Conservation (phyloP, 208 protist species). For the Herpetomonas samuelpessoai region DNA sequence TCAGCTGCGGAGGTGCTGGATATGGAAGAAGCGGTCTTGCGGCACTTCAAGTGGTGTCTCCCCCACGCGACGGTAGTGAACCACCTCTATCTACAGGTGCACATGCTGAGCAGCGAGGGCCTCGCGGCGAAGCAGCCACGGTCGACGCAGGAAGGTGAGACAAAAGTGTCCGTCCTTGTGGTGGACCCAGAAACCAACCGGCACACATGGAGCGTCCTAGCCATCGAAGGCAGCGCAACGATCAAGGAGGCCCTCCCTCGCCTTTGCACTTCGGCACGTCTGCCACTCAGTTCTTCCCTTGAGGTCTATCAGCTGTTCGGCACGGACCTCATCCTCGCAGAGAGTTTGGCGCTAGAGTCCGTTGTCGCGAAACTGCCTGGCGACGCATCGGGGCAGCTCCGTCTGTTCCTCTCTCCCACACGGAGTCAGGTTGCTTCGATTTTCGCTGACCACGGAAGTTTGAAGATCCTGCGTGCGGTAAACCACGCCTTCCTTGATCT, state of each 20-base stretch:
- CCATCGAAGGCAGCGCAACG: constrained; percentile 17
- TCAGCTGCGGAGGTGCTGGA: constrained; percentile 44
- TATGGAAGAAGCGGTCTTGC: constrained; percentile 78
- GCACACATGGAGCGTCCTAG: constrained; percentile 31
- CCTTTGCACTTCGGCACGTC: constrained; percentile 39
- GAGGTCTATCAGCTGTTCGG: constrained; percentile 77
- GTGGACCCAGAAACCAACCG: constrained; percentile 23
- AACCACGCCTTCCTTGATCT: constrained; percentile 69
- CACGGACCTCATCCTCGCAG: constrained; percentile 45
- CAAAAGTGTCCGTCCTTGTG: constrained; percentile 39
- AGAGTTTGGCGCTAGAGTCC: constrained; percentile 30
- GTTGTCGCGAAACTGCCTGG: constrained; percentile 31
- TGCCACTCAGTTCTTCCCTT: constrained; percentile 41
- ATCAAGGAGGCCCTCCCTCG: constrained; percentile 39
- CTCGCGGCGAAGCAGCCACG: constrained; percentile 27
- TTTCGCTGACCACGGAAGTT: constrained; percentile 60
- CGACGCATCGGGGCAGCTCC: constrained; percentile 35
- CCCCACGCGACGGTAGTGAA: constrained; percentile 83
- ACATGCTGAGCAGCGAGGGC: constrained; percentile 54
- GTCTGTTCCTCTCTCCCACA: constrained; percentile 59
- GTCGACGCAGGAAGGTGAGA: constrained; percentile 6
- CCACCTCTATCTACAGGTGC: constrained; percentile 77
- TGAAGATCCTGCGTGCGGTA: constrained; percentile 62
- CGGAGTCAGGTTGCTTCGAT: constrained; percentile 48
- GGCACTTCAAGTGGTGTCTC: constrained; percentile 77